Base-by-base conservation (phyloP, 768 basidiomycete genomes). In the Thelephora ganbajun region DNA sequence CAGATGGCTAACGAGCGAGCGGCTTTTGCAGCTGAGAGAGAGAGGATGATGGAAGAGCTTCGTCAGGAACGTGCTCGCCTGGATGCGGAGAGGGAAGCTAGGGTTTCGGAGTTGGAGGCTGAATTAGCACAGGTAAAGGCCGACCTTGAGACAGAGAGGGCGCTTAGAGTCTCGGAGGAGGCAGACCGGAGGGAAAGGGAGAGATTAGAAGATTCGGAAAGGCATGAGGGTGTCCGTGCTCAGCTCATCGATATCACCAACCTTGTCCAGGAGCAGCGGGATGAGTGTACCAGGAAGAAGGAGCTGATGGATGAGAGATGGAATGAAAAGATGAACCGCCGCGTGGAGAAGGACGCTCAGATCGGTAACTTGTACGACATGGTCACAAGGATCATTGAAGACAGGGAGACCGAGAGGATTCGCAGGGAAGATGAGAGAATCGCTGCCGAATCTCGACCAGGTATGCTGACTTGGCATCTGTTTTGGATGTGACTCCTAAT, bases 161-260 rank as follows among this genome's bases (percentile, higher is more conserved):
- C 77, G 50, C 66, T 73, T 46, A 68, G 79, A 11, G 54, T 66
- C 13, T 71, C 74, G 1, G 77, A 81, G 48, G 79, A 80, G 39
- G 67, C 77, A 1, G 81, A 82, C 51, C 69, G 72, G 16, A 67
- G 75, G 30, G 81, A 85, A 57, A 69, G 68, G 26, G 79, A 82
- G 51, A 65, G 74, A 18, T 64, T 65, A 35, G 82, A 80, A 43
- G 65, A 68, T 33, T 57, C 66, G 35, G 82, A 84, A 48, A 73
- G 78, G 5, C 76, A 80, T 51, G 77, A 81, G 12, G 69, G 64
- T 6, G 59, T 84, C 37, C 69, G 76, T 33, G 66, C 60, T 35
- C 84, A 87, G 53, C 61, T 91, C 12, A 64, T 59, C 4, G 85
- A 89, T 50, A 74, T 91, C 52, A 80, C 86, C 1, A 80, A 81